Conservation (phyloP, 2,329 filamentous ascomycete species). For the Nemania sp. region DNA sequence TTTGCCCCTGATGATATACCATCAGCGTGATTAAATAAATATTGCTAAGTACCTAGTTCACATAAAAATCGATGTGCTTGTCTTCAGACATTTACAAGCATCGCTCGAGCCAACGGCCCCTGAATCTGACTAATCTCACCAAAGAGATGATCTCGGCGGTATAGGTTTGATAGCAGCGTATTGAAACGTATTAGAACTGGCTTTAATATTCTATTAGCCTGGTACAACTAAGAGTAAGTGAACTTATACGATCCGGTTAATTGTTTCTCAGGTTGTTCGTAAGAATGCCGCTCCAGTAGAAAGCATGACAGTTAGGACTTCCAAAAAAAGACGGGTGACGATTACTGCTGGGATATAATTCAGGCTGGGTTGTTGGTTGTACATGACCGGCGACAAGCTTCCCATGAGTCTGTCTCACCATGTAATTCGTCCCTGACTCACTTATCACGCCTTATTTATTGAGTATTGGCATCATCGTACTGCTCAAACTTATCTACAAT, state of each 20-base stretch:
- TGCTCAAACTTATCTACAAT: not conserved
- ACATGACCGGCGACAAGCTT: not conserved
- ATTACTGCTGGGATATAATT: not conserved
- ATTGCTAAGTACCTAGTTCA: not conserved
- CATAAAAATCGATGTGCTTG: not conserved
- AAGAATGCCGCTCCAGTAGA: too few relatives aligned
- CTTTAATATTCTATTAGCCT: not conserved
- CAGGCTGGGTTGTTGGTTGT: not conserved
- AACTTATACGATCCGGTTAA: not conserved
- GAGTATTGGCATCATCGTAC: not conserved
- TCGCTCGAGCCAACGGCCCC: not conserved
- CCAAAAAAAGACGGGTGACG: not conserved
- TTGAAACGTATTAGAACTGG: not conserved
- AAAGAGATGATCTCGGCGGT: constrained; percentile 1
- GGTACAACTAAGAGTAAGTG: not conserved
- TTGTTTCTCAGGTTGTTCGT: not conserved
- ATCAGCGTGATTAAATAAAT: not conserved
- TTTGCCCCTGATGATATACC: too few relatives aligned
- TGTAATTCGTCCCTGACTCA: constrained; percentile 8
- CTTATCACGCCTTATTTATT: not conserved
- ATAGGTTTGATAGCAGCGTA: not conserved
- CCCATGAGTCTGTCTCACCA: constrained; percentile 12
- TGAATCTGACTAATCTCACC: not conserved
- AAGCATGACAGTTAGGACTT: too few relatives aligned
- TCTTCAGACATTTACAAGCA: not conserved